Evolutionary conservation across 257 asterid species (phyloP).

Genomic region (Fraxinus quadrangulata): DNA sequence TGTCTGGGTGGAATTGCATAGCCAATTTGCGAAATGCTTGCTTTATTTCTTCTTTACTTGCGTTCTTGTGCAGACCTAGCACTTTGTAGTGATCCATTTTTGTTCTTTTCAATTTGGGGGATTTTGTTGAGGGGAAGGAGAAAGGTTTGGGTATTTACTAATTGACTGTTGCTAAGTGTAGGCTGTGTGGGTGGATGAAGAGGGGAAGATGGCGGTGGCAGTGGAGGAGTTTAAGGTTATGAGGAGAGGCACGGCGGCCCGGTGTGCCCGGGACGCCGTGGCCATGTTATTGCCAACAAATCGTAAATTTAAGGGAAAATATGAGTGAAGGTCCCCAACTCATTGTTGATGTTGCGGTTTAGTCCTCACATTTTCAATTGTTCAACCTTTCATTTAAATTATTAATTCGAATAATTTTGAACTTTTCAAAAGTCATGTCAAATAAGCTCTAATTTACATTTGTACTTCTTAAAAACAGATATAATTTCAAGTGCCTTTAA

Average conservation of each 20-base stretch:
- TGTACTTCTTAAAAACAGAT: no score
- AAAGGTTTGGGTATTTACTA: background rate
- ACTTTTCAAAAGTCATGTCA: no score
- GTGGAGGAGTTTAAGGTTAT: background rate
- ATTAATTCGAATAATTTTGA: no score
- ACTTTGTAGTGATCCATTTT: slow-evolving; percentile 73
- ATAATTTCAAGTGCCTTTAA: no score
- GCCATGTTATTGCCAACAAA: background rate
- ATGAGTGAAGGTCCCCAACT: background rate
- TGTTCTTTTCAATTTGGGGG: background rate
- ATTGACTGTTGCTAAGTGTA: background rate
- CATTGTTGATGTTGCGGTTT: background rate
- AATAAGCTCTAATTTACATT: no score
- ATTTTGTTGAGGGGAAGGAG: background rate
- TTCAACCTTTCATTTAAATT: no score
- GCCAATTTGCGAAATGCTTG: slow-evolving; percentile 78
- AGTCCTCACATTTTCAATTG: background rate
- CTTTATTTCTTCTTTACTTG: slow-evolving; percentile 86
- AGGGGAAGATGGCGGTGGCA: background rate
- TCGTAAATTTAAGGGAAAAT: background rate
- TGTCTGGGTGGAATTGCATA: slow-evolving; percentile 89
- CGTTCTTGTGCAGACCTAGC: slow-evolving; percentile 57
- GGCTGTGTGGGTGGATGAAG: background rate
- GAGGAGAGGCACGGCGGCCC: slow-evolving; percentile 2
- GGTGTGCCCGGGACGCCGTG: background rate